These are phyloP conservation scores for Stephania japonica DNA, from an alignment of 164 flowering plant species.

Conservation along the genomic window DNA sequence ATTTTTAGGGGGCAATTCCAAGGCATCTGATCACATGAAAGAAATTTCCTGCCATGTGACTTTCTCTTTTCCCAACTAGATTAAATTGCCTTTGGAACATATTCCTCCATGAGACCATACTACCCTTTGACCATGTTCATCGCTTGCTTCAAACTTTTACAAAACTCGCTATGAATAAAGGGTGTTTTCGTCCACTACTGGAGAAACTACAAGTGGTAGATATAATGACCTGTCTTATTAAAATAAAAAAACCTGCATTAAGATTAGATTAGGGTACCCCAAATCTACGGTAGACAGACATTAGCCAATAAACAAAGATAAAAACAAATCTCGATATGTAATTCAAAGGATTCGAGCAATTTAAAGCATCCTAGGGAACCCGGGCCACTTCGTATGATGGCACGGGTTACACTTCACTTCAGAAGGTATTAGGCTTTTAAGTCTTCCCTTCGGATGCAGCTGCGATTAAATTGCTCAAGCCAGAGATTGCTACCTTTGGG, in stretches of 20 bases:
- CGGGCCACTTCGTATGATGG: no score
- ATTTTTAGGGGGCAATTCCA: not conserved
- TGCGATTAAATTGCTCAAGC: no score
- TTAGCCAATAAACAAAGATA: constrained; percentile 28
- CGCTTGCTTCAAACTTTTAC: constrained; percentile 2
- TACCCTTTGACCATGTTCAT: constrained; percentile 22
- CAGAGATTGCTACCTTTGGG: no score
- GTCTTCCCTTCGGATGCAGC: no score
- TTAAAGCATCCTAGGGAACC: no score
- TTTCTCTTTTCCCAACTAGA: constrained; percentile 23
- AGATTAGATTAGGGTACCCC: constrained; percentile 26
- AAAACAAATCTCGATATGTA: not conserved
- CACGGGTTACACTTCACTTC: no score
- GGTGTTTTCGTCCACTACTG: constrained; percentile 18
- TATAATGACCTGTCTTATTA: constrained; percentile 21
- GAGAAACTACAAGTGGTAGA: constrained; percentile 17
- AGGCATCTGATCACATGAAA: constrained; percentile 36
- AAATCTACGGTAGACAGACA: constrained; percentile 15
- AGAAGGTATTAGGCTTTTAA: no score
- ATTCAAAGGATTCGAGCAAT: constrained; percentile 6
- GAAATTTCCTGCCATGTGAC: constrained; percentile 48
- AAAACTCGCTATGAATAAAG: not conserved
- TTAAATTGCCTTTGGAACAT: constrained; percentile 10
- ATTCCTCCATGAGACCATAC: constrained; percentile 10
- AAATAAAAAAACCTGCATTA: constrained; percentile 10